A percentile compares a stretch with the other conserved stretches of the same genome.
Evolutionary conservation across 306 rosid species (phyloP).

Genomic region (Malus sieversii): DNA sequence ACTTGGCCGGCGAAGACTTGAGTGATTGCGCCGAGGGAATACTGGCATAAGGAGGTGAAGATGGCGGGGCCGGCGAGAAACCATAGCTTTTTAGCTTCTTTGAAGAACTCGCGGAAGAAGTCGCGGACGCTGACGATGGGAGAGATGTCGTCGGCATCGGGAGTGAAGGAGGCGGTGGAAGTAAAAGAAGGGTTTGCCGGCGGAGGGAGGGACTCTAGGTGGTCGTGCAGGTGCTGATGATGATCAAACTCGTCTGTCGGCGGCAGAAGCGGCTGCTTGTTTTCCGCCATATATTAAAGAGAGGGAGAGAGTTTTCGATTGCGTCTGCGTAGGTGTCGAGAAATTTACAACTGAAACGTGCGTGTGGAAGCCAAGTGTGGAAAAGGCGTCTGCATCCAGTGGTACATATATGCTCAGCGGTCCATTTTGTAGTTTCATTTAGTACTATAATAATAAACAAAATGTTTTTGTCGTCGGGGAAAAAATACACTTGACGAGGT

Average conservation of each 20-base stretch:
- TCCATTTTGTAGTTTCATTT: not conserved
- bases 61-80: slow-evolving; percentile 89
- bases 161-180: slow-evolving; percentile 32
- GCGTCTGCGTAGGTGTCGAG: not conserved
- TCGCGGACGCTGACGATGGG: slow-evolving; percentile 29
- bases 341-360: not conserved
- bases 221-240: not conserved
- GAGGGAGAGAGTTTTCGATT: not conserved
- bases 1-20: slow-evolving; percentile 82
- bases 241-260: not conserved
- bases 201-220: slow-evolving; percentile 21
- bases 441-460: not conserved
- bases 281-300: slow-evolving; percentile 14
- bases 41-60: slow-evolving; percentile 69
- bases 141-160: slow-evolving; percentile 52
- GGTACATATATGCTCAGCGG: not conserved
- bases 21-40: slow-evolving; percentile 85
- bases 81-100: slow-evolving; percentile 73
- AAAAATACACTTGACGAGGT: too few species aligned
- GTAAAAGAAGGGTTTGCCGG: not conserved
- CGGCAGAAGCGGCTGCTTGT: slow-evolving; percentile 22
- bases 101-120: slow-evolving; percentile 41
- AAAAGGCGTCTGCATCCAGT: not conserved
- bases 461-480: too few species aligned
- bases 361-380: not conserved